Evolutionary conservation across 257 asterid genomes (phyloP).

Genomic region (Echites panduratus): DNA sequence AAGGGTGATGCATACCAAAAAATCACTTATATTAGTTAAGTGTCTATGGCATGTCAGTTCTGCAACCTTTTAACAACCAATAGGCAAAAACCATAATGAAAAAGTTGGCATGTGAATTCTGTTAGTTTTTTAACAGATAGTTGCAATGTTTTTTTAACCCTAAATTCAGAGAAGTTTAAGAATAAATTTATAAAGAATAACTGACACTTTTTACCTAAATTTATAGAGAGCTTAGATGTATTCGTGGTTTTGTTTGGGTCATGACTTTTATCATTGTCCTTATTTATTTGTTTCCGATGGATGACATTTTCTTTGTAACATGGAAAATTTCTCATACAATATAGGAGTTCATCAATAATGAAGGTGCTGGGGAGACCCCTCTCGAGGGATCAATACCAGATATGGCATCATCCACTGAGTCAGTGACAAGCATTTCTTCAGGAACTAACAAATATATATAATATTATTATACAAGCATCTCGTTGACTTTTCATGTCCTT

Average conservation of each 20-base stretch:
- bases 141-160: too few relatives aligned
- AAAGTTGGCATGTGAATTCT: too few relatives aligned
- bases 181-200: too few relatives aligned
- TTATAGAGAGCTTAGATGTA: neutral
- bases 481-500: slow-evolving; percentile 13
- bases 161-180: too few relatives aligned
- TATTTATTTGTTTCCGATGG: neutral
- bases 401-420: slow-evolving; percentile 99
- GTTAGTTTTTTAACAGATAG: too few relatives aligned
- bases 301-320: slow-evolving; percentile 7
- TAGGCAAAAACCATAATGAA: too few relatives aligned
- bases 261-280: neutral
- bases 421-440: slow-evolving; percentile 31
- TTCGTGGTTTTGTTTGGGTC: neutral
- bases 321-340: slow-evolving; percentile 11
- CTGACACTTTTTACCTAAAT: too few relatives aligned
- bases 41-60: too few relatives aligned
- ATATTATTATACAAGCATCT: neutral
- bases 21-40: too few relatives aligned
- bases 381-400: slow-evolving; percentile 97
- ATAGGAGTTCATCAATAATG: slow-evolving; percentile 81
- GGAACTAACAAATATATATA: slow-evolving; percentile 8
- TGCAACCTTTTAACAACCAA: too few relatives aligned
- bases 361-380: slow-evolving; percentile 95
- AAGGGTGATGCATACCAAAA: too few relatives aligned